Evolutionary conservation across 352 stramenopile species (phyloP).

Genomic region (Phytophthora cactorum): DNA sequence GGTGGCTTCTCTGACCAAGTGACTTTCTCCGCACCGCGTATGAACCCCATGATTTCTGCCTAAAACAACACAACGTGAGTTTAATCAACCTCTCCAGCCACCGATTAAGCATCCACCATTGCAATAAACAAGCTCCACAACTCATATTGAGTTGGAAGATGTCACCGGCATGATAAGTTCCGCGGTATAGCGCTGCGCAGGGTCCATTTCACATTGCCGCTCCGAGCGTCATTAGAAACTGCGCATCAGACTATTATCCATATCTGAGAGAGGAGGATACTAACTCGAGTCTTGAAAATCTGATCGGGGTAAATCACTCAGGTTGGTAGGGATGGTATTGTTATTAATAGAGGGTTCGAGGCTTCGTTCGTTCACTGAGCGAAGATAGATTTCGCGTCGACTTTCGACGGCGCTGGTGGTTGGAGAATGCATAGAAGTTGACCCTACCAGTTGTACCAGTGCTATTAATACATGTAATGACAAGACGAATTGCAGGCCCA

Average conservation of each 20-base stretch:
- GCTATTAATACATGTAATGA: no score
- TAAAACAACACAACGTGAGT: no score
- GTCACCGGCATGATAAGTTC: slow-evolving; percentile 17
- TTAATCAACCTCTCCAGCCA: no score
- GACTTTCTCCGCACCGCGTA: no score
- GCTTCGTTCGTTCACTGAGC: background rate
- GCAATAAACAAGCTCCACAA: slow-evolving; percentile 19
- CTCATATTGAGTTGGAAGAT: slow-evolving; percentile 23
- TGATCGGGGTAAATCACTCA: background rate
- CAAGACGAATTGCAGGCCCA: no score
- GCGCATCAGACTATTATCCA: background rate
- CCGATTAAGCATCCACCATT: slow-evolving; percentile 7
- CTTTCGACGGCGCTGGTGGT: background rate
- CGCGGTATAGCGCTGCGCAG: slow-evolving; percentile 19
- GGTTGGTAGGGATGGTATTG: background rate
- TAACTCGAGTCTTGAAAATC: slow-evolving; percentile 11
- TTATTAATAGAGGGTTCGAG: background rate
- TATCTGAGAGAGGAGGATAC: background rate
- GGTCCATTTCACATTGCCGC: slow-evolving; percentile 21
- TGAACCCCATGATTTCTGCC: no score
- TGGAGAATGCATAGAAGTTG: background rate
- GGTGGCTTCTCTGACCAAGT: no score
- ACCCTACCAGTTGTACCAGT: no score
- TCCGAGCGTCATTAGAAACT: background rate
- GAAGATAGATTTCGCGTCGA: slow-evolving; percentile 7